Evolutionary conservation across 2,329 filamentous ascomycete species (phyloP).

Genomic region (Epichloe baconii): DNA sequence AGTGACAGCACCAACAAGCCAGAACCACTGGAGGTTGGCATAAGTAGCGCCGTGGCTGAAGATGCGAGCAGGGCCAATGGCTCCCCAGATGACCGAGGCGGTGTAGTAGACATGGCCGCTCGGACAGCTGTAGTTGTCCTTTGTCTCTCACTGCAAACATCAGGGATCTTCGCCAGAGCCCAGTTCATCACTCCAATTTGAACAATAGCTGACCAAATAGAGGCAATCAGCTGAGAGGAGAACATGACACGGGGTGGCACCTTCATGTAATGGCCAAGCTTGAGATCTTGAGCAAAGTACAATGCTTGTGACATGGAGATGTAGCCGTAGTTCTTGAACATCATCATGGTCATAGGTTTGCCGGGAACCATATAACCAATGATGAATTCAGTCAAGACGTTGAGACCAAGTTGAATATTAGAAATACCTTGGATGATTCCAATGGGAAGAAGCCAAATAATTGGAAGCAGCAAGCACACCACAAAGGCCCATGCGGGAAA

Average conservation of each 20-base stretch:
- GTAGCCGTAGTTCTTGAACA: constrained; percentile 65
- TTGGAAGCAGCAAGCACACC: constrained; percentile 42
- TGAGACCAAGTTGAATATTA: constrained; percentile 51
- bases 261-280: constrained; percentile 58
- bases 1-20: constrained; percentile 49
- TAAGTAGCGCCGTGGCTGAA: constrained; percentile 53
- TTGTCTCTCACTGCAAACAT: constrained; percentile 43
- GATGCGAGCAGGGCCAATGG: constrained; percentile 57
- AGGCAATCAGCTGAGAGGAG: constrained; percentile 44
- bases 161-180: constrained; percentile 47
- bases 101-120: constrained; percentile 49
- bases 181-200: constrained; percentile 55
- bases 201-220: constrained; percentile 47
- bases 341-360: constrained; percentile 59
- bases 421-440: constrained; percentile 49
- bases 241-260: constrained; percentile 50
- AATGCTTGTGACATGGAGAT: constrained; percentile 54
- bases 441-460: constrained; percentile 47
- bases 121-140: constrained; percentile 44
- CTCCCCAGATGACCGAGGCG: constrained; percentile 59
- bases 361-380: constrained; percentile 63
- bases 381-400: constrained; percentile 61
- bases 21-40: constrained; percentile 54
- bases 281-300: constrained; percentile 52
- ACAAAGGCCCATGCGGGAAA: constrained; percentile 47